phyloP scores from a whole-genome alignment of 495 filamentous ascomycete genomes.

The Penicillium mononematosum region DNA sequence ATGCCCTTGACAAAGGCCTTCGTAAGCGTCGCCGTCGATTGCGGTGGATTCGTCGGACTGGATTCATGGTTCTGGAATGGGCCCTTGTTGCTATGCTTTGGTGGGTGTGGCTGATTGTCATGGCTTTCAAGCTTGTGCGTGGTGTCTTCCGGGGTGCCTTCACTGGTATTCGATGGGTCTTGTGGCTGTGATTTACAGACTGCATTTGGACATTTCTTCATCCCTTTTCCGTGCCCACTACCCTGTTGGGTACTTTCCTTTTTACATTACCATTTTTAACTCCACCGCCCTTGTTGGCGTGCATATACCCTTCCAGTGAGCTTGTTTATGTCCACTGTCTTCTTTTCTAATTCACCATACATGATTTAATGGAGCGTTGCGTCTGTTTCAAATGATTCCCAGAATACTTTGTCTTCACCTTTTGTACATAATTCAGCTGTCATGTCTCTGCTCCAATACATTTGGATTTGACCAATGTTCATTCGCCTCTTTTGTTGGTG shows the following conservation, averaged over 20 bases:
- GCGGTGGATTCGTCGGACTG: conserved; percentile 65
- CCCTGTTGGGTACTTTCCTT: not conserved
- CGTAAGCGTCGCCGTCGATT: conserved; percentile 67
- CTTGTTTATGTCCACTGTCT: not conserved
- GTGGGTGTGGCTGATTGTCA: conserved; percentile 80
- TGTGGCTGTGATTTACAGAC: conserved; percentile 58
- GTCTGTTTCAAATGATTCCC: not conserved
- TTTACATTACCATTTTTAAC: conserved; percentile 1
- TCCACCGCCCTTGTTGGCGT: conserved; percentile 8
- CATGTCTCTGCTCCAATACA: not conserved
- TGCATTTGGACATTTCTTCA: not conserved
- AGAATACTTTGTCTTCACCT: not conserved
- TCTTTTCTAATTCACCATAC: conserved; percentile 1
- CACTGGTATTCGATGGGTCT: conserved; percentile 65
- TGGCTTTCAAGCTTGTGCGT: conserved; percentile 61
- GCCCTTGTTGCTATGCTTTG: conserved; percentile 75
- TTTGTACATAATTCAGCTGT: conserved; percentile 4
- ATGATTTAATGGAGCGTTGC: conserved; percentile 9
- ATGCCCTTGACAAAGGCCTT: conserved; percentile 71
- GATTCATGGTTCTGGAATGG: conserved; percentile 77
- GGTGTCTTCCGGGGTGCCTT: conserved; percentile 58
- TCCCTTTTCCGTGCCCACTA: not conserved
- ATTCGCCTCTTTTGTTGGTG: not conserved
- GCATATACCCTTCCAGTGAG: conserved; percentile 12
- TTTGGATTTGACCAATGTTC: not conserved